A percentile compares a stretch with the other conserved stretches of the same genome.
phyloP scores from a whole-genome alignment of 805 yeast species.

The Candida berthetii region DNA sequence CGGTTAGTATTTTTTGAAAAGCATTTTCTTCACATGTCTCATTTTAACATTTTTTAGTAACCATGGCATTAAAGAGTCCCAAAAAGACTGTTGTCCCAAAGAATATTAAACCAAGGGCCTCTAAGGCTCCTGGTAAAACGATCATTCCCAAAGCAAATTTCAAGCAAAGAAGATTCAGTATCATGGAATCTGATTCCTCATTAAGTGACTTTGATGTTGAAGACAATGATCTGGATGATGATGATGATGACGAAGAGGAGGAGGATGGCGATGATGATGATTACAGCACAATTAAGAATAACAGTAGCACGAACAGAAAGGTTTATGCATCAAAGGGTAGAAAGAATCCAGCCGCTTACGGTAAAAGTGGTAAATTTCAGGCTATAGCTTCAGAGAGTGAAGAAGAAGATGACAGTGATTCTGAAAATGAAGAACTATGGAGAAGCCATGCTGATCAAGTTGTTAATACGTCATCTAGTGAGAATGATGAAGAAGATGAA shows the following conservation, averaged over 20 bases:
- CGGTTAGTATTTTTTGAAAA: too few relatives aligned
- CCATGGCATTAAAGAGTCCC: constrained; percentile 23
- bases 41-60: neutral
- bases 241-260: constrained; percentile 19
- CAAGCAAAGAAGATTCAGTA: constrained; percentile 35
- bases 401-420: constrained; percentile 14
- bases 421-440: constrained; percentile 21
- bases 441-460: constrained; percentile 19
- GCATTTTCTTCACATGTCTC: too few relatives aligned
- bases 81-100: constrained; percentile 20
- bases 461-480: constrained; percentile 25
- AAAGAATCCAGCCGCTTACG: constrained; percentile 20
- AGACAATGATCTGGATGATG: constrained; percentile 14
- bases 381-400: constrained; percentile 28
- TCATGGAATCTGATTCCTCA: constrained; percentile 35
- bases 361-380: constrained; percentile 20
- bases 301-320: constrained; percentile 11
- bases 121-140: constrained; percentile 23
- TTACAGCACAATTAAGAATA: neutral
- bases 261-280: constrained; percentile 5
- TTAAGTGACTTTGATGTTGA: constrained; percentile 30
- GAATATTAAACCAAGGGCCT: constrained; percentile 17
- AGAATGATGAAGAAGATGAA: constrained; percentile 25
- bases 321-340: constrained; percentile 15
- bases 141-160: constrained; percentile 14